phyloP scores from a whole-genome alignment of 768 basidiomycete genomes.

The Suillus hirtellus region DNA sequence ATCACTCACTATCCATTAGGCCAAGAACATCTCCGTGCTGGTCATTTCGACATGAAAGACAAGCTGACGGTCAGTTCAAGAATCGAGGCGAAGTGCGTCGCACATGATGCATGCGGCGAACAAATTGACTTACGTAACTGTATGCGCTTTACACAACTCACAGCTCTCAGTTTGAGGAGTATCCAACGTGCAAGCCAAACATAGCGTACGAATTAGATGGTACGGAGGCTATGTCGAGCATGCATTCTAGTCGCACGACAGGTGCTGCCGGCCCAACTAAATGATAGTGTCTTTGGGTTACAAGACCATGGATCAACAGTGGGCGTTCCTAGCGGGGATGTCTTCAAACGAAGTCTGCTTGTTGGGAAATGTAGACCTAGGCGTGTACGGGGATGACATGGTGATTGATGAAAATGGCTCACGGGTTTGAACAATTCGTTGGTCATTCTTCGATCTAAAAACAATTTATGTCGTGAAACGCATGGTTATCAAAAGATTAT shows the following conservation, averaged over 20 bases:
- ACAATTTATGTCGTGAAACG: neutral
- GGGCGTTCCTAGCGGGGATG: neutral
- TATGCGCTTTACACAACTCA: neutral
- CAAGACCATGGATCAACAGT: neutral
- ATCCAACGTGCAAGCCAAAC: neutral
- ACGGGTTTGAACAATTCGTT: neutral
- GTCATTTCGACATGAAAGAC: constrained; percentile 13
- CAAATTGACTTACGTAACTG: neutral
- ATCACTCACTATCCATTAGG: neutral
- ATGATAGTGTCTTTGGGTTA: neutral
- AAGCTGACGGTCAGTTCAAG: neutral
- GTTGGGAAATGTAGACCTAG: neutral
- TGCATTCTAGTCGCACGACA: neutral
- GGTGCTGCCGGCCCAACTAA: neutral
- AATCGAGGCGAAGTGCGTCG: neutral
- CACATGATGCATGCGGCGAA: neutral
- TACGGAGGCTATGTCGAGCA: too few relatives aligned
- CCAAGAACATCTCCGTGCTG: neutral
- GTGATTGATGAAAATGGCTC: neutral
- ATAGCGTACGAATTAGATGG: neutral
- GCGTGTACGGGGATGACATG: neutral
- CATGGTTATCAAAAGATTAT: neutral
- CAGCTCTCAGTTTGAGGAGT: neutral
- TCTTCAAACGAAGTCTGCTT: neutral
- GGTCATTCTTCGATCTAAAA: neutral